A percentile compares a stretch with the other conserved stretches of the same genome.
These are phyloP conservation scores for Lasiodiplodia theobromae DNA, from an alignment of 2,329 filamentous ascomycete genomes.

Conservation along the genomic window DNA sequence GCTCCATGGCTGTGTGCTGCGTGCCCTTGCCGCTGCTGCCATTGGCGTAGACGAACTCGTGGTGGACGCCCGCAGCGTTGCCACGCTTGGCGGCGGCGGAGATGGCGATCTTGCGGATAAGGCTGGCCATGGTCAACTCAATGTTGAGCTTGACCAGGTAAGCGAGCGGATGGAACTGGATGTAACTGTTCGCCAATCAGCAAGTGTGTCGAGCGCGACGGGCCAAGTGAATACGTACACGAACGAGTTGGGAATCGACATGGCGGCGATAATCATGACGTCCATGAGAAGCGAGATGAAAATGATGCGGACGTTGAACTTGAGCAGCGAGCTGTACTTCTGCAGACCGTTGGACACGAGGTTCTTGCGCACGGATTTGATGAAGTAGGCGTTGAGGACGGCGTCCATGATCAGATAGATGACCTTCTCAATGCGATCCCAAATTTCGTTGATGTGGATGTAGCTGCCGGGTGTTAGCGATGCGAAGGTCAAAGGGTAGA, in stretches of 20 bases:
- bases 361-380: conserved; percentile 54
- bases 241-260: conserved; percentile 56
- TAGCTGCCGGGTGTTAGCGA: conserved; percentile 34
- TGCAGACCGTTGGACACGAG: conserved; percentile 58
- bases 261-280: conserved; percentile 55
- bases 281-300: conserved; percentile 60
- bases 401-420: conserved; percentile 48
- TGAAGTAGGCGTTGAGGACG: conserved; percentile 49
- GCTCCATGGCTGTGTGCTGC: conserved; percentile 17
- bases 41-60: conserved; percentile 18
- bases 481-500: background rate
- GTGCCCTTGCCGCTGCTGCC: conserved; percentile 11
- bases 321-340: conserved; percentile 59
- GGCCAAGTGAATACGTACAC: conserved; percentile 43
- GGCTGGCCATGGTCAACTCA: conserved; percentile 61
- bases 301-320: conserved; percentile 60
- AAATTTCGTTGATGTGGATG: conserved; percentile 45
- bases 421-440: conserved; percentile 49
- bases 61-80: conserved; percentile 4
- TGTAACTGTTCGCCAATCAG: conserved; percentile 44
- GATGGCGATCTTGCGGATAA: conserved; percentile 49
- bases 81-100: conserved; percentile 20
- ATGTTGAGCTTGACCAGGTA: conserved; percentile 60
- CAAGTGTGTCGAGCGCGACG: background rate
- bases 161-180: conserved; percentile 59